Conservation (phyloP, 768 basidiomycete genomes). For the Calvatia gigantea region DNA sequence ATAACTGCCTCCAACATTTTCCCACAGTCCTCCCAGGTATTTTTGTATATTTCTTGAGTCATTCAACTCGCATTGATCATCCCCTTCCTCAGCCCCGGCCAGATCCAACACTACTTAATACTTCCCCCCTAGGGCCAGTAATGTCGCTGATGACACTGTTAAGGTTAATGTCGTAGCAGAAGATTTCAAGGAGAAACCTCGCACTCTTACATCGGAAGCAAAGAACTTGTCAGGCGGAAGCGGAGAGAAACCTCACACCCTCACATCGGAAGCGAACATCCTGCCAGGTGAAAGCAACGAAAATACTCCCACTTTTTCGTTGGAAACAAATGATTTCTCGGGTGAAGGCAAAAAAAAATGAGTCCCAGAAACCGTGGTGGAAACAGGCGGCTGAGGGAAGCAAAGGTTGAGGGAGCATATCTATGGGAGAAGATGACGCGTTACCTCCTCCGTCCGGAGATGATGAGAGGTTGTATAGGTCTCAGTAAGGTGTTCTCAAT, state of each 20-base stretch:
- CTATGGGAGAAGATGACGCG: conserved; percentile 50
- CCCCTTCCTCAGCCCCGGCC: conserved; percentile 53
- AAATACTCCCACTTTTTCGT: not conserved
- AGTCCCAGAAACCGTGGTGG: conserved; percentile 15
- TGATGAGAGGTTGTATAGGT: conserved; percentile 71
- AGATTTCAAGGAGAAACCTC: conserved; percentile 45
- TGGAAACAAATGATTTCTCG: no score
- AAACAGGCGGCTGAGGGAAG: conserved; percentile 37
- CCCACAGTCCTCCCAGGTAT: conserved; percentile 20
- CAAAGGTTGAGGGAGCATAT: conserved; percentile 48
- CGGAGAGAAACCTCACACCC: conserved; percentile 41
- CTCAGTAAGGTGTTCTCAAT: conserved; percentile 42
- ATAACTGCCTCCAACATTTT: conserved; percentile 59
- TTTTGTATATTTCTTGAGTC: no score
- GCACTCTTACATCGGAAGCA: conserved; percentile 28
- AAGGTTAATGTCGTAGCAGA: conserved; percentile 58
- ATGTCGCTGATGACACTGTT: conserved; percentile 39
- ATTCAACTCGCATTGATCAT: conserved; percentile 19
- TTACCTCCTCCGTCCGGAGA: conserved; percentile 59
- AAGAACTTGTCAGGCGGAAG: not conserved
- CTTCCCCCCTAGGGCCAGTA: conserved; percentile 35
- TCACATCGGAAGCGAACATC: conserved; percentile 20
- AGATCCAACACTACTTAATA: conserved; percentile 61
- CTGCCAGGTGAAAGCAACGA: conserved; percentile 7
- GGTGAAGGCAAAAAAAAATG: no score